A percentile compares a stretch with the other conserved stretches of the same genome.
phyloP scores from a whole-genome alignment of 2,329 filamentous ascomycete genomes.

The Aspergillus luchuensis region DNA sequence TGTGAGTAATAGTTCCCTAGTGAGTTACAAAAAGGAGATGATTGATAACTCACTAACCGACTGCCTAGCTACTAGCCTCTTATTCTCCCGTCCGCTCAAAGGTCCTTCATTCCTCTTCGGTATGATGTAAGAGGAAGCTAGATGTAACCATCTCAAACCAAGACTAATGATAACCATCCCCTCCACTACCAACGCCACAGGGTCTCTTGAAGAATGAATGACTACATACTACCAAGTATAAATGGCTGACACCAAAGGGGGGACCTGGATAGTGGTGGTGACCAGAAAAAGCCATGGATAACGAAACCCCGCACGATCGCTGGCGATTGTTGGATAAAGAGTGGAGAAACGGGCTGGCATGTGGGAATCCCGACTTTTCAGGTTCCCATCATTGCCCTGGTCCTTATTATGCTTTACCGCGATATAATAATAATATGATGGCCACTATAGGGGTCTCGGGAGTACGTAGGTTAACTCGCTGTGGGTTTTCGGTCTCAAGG shows the following conservation, averaged over 20 bases:
- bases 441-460: not conserved
- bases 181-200: not conserved
- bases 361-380: not conserved
- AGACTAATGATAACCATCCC: no score
- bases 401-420: no score
- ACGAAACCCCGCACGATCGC: constrained; percentile 3
- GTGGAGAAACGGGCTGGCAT: constrained; percentile 1
- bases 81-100: not conserved
- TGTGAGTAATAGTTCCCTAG: not conserved
- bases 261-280: not conserved
- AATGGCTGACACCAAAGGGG: not conserved
- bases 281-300: not conserved
- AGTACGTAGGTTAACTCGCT: not conserved
- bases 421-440: no score
- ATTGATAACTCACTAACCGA: no score
- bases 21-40: no score
- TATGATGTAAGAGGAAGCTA: not conserved
- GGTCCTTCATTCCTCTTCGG: not conserved
- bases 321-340: not conserved
- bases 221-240: no score
- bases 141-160: no score
- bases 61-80: not conserved
- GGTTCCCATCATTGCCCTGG: no score
- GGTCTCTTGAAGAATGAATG: not conserved
- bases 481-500: not conserved